These are phyloP conservation scores for Carpinus fangiana DNA, from an alignment of 306 rosid species.

Conservation along the genomic window DNA sequence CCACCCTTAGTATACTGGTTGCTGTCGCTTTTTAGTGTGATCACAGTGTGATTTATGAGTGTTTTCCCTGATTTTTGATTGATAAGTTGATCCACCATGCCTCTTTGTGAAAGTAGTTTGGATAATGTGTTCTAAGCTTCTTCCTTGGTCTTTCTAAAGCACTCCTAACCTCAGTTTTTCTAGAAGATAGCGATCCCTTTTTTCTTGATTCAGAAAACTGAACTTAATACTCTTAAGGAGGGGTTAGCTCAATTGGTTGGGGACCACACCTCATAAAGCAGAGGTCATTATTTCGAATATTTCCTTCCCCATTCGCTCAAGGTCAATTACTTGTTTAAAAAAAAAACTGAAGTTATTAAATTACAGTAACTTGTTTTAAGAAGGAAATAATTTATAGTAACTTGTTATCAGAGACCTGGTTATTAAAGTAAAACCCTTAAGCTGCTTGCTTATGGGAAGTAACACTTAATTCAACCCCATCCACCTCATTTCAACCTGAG, in stretches of 20 bases:
- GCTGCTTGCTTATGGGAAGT: not conserved
- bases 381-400: not conserved
- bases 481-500: not conserved
- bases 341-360: not conserved
- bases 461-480: not conserved
- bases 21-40: too few relatives aligned
- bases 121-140: not conserved
- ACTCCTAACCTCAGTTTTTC: not conserved
- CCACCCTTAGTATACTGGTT: too few relatives aligned
- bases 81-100: not conserved
- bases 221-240: too few relatives aligned
- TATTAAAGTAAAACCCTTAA: not conserved
- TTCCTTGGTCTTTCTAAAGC: not conserved
- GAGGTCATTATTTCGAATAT: too few relatives aligned
- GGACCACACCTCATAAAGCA: too few relatives aligned
- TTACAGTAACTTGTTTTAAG: not conserved
- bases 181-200: not conserved
- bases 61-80: not conserved
- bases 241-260: too few relatives aligned
- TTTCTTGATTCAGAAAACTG: not conserved
- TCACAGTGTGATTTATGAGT: not conserved
- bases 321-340: too few relatives aligned
- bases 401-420: not conserved
- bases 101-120: not conserved
- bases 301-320: too few relatives aligned